Conservation (phyloP, 345 rosid species). For the Eucalyptus decipiens region DNA sequence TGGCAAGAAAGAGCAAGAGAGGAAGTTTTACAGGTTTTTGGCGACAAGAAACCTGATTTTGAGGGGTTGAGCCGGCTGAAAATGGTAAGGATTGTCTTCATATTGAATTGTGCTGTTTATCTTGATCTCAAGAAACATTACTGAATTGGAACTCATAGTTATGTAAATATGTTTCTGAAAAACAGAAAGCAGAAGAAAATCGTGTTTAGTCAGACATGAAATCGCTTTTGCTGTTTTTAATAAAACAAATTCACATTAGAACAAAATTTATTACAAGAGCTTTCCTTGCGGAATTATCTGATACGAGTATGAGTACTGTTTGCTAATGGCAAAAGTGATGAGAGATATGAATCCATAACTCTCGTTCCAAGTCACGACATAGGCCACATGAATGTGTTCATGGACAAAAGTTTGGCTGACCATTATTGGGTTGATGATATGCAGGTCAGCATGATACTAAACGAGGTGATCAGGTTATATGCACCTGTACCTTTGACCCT, state of each 20-base stretch:
- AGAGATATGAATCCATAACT: neutral
- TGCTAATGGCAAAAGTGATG: neutral
- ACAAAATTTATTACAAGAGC: neutral
- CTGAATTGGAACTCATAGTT: neutral
- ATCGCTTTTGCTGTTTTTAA: neutral
- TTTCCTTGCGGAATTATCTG: neutral
- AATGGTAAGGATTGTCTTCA: neutral
- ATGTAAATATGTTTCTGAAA: neutral
- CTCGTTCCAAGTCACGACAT: neutral
- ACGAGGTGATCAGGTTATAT: neutral
- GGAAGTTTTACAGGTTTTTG: neutral
- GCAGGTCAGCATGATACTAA: neutral
- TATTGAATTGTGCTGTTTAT: neutral
- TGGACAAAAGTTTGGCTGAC: neutral
- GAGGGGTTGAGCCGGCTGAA: neutral
- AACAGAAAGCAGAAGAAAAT: neutral
- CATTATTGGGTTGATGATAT: neutral
- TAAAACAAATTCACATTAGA: neutral
- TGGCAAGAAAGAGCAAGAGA: neutral
- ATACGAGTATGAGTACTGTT: neutral
- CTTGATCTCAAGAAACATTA: neutral
- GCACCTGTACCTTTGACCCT: no score
- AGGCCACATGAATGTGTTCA: neutral
- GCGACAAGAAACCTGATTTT: neutral
- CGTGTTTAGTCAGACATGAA: neutral